A percentile compares a stretch with the other conserved stretches of the same genome.
These are phyloP conservation scores for Leucosporidium creatinivorum DNA, from an alignment of 768 basidiomycete genomes.

Conservation along the genomic window DNA sequence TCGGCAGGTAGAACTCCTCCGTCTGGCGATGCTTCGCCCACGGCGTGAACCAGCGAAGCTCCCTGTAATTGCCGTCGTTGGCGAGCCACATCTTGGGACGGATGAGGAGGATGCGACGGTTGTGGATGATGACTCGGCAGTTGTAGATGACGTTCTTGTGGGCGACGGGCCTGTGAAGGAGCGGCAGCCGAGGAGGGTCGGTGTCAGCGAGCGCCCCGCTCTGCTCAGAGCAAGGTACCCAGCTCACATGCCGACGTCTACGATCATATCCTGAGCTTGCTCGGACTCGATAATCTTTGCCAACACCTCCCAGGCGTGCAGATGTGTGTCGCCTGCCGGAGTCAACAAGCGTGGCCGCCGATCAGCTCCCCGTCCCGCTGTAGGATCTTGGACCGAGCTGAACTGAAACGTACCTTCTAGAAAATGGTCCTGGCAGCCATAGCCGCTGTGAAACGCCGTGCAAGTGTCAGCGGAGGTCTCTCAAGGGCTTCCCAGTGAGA, in stretches of 20 bases:
- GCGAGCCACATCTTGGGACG: slow-evolving; percentile 99
- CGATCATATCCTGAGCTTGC: slow-evolving; percentile 74
- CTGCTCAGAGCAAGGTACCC: background rate
- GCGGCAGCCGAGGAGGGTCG: background rate
- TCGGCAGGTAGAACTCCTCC: slow-evolving; percentile 86
- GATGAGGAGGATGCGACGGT: slow-evolving; percentile 82
- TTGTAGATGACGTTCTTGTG: slow-evolving; percentile 99
- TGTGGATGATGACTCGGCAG: slow-evolving; percentile 80
- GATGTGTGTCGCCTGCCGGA: slow-evolving; percentile 74
- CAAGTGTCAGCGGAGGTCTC: background rate
- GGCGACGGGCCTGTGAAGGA: slow-evolving; percentile 69
- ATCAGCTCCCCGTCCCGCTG: too few species aligned
- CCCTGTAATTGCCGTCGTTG: slow-evolving; percentile 94
- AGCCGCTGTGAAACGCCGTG: slow-evolving; percentile 55
- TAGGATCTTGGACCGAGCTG: background rate
- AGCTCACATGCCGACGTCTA: slow-evolving; percentile 90
- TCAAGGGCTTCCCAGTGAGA: background rate
- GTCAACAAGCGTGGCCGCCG: too few species aligned
- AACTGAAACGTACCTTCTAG: slow-evolving; percentile 62
- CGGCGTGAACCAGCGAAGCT: slow-evolving; percentile 80
- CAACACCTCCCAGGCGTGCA: slow-evolving; percentile 97
- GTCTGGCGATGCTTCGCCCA: slow-evolving; percentile 83
- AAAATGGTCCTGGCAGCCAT: slow-evolving; percentile 96
- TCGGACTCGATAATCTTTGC: slow-evolving; percentile 79
- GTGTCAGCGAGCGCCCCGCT: background rate